Percentiles rank a stretch among this genome's conserved stretches.
Conservation (phyloP, 2,329 filamentous ascomycete genomes). For the Phyllosticta paracitricarpa region DNA sequence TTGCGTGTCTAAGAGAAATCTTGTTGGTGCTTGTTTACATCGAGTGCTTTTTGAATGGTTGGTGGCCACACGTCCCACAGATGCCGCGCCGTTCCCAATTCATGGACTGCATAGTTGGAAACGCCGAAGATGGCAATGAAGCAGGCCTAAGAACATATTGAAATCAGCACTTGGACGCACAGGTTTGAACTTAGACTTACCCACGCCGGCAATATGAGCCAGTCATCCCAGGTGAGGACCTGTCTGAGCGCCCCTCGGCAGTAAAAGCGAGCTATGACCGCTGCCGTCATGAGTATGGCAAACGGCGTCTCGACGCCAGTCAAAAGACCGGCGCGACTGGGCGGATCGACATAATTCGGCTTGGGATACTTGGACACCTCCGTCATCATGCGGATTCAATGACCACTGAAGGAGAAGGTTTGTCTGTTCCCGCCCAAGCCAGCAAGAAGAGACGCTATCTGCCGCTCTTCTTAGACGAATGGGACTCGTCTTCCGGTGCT, state of each 20-base stretch:
- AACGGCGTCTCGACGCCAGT: constrained; percentile 8
- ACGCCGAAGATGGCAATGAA: constrained; percentile 62
- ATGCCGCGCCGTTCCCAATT: constrained; percentile 50
- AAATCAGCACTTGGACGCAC: background rate
- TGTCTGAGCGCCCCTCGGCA: constrained; percentile 17
- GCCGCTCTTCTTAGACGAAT: background rate
- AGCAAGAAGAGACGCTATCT: background rate
- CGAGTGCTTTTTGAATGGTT: constrained; percentile 16
- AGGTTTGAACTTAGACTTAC: constrained; percentile 11
- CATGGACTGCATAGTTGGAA: constrained; percentile 80
- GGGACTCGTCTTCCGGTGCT: background rate
- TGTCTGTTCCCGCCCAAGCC: background rate
- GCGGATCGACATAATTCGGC: constrained; percentile 10
- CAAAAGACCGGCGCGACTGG: constrained; percentile 1
- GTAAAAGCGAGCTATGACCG: constrained; percentile 15
- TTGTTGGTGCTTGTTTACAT: constrained; percentile 12
- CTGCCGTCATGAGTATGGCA: constrained; percentile 6
- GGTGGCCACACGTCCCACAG: constrained; percentile 21
- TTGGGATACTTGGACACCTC: background rate
- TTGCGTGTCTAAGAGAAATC: background rate
- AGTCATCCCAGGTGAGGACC: constrained; percentile 18
- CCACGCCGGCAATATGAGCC: constrained; percentile 18
- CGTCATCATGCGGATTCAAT: background rate
- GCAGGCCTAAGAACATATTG: background rate
- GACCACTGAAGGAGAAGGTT: background rate